Evolutionary conservation across 441 rosid species (phyloP).

Genomic region (Gossypium gossypioides): DNA sequence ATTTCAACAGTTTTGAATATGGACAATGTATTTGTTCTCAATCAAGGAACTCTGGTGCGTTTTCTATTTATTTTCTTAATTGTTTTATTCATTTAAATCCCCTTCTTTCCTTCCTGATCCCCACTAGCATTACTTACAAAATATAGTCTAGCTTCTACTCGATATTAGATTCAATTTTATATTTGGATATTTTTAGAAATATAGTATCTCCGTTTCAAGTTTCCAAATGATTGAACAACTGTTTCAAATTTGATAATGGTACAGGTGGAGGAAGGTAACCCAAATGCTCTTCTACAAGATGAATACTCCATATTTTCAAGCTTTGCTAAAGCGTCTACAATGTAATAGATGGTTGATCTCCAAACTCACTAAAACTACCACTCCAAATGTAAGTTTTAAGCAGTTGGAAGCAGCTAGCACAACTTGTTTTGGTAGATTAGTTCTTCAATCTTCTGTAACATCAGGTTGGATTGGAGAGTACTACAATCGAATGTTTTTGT

Average conservation of each 20-base stretch:
- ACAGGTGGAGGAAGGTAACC: constrained; percentile 78
- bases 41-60: constrained; percentile 55
- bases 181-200: background rate
- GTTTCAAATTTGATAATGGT: background rate
- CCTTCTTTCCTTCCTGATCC: background rate
- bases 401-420: background rate
- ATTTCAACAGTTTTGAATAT: constrained; percentile 68
- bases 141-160: background rate
- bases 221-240: background rate
- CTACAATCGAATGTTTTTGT: too few species aligned
- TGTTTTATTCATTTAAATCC: background rate
- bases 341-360: constrained; percentile 20
- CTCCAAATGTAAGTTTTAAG: background rate
- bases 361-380: background rate
- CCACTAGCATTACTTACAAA: too few species aligned
- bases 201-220: background rate
- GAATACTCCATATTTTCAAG: constrained; percentile 45
- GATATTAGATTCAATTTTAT: background rate
- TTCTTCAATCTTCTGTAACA: too few species aligned
- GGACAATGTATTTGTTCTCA: constrained; percentile 69
- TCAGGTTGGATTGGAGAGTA: too few species aligned
- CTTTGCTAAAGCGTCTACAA: constrained; percentile 68
- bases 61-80: background rate
- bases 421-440: too few species aligned
- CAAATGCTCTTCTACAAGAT: constrained; percentile 52